phyloP scores from a whole-genome alignment of 306 rosid species.

The Cajanus cajan region DNA sequence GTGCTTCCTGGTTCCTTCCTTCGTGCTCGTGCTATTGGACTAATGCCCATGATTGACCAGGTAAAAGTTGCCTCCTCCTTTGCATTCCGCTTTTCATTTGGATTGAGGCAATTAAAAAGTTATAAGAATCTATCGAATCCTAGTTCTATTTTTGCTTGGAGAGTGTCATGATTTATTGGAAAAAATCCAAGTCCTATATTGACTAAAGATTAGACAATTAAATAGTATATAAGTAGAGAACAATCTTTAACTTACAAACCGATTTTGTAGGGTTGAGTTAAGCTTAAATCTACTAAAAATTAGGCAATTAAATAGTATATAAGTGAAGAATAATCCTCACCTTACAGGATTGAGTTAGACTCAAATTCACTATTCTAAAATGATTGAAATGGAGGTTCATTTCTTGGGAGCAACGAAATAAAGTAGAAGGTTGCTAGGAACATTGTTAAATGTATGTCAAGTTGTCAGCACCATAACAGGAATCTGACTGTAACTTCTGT shows the following conservation, averaged over 20 bases:
- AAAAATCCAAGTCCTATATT: too few species aligned
- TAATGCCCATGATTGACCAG: conserved; percentile 99
- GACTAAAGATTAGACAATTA: too few species aligned
- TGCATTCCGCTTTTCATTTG: not conserved
- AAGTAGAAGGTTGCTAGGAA: not conserved
- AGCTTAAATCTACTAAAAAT: too few species aligned
- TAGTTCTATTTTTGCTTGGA: not conserved
- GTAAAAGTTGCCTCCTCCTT: conserved; percentile 37
- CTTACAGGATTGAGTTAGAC: too few species aligned
- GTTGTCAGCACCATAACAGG: not conserved
- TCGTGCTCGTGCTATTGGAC: conserved; percentile 97
- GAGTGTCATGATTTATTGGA: too few species aligned
- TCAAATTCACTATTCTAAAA: too few species aligned
- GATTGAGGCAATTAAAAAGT: not conserved
- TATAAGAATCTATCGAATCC: not conserved
- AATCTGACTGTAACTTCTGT: not conserved
- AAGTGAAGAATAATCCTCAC: too few species aligned
- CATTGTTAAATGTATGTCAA: not conserved
- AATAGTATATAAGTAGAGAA: too few species aligned
- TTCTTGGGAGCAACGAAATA: not conserved
- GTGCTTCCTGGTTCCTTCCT: conserved; percentile 90
- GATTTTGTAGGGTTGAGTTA: too few species aligned
- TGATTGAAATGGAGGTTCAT: not conserved
- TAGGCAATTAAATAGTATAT: too few species aligned
- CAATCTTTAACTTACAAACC: too few species aligned